These are phyloP conservation scores for Balansia obtecta DNA, from an alignment of 2,329 filamentous ascomycete species.

Conservation along the genomic window DNA sequence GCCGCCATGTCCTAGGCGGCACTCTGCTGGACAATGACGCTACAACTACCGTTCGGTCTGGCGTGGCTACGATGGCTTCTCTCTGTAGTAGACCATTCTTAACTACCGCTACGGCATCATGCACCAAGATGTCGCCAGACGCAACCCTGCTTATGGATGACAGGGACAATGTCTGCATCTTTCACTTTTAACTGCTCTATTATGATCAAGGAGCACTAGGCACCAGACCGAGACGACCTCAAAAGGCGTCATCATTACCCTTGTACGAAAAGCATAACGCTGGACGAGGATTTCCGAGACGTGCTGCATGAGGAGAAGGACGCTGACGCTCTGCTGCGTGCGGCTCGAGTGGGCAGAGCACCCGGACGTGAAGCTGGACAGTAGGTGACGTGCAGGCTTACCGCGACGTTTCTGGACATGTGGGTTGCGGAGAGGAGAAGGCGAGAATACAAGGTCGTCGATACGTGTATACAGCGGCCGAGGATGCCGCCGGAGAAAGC, in stretches of 20 bases:
- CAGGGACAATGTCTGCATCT: conserved; percentile 22
- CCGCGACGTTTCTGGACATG: conserved; percentile 13
- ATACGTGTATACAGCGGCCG: neutral
- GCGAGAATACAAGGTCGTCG: neutral
- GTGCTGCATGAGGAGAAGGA: conserved; percentile 15
- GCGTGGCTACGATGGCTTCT: conserved; percentile 25
- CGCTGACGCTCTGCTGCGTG: conserved; percentile 7
- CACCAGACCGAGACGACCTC: conserved; percentile 12
- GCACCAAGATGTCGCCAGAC: conserved; percentile 25
- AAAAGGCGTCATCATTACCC: conserved; percentile 23
- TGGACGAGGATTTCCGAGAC: conserved; percentile 7
- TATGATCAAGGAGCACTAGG: conserved; percentile 10
- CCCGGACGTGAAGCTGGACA: conserved; percentile 19
- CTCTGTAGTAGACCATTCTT: conserved; percentile 22
- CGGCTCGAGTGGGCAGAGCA: conserved; percentile 19
- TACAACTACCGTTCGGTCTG: conserved; percentile 18
- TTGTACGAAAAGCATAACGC: conserved; percentile 18
- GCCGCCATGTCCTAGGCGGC: conserved; percentile 20
- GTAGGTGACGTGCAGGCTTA: conserved; percentile 16
- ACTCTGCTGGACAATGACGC: conserved; percentile 17
- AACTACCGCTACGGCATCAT: conserved; percentile 24
- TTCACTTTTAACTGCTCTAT: conserved; percentile 22
- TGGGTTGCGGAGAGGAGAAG: conserved; percentile 11
- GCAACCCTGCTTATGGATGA: conserved; percentile 24
- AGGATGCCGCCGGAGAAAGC: neutral